A percentile compares a stretch with the other conserved stretches of the same genome.
Evolutionary conservation across 1,139 yeast species (phyloP).

Genomic region (Taphrina confusa): DNA sequence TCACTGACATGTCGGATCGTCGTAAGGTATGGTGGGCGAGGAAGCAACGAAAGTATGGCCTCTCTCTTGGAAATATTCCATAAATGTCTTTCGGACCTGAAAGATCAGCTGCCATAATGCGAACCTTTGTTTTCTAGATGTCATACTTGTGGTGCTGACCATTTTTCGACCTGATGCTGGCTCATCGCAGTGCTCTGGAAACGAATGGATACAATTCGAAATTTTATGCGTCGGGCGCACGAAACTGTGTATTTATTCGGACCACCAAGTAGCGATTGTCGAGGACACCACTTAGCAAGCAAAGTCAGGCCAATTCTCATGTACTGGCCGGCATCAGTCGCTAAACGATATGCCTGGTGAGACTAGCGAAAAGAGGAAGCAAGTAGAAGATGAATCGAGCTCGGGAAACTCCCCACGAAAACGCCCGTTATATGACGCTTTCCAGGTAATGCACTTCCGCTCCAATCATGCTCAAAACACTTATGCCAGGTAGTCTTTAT

Average conservation of each 20-base stretch:
- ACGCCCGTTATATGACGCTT: slow-evolving; percentile 24
- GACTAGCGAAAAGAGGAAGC: slow-evolving; percentile 10
- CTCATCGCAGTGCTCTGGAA: slow-evolving; percentile 19
- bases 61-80: slow-evolving; percentile 67
- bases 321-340: slow-evolving; percentile 11
- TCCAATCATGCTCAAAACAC: not conserved
- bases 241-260: not conserved
- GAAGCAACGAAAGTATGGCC: slow-evolving; percentile 83
- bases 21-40: slow-evolving; percentile 94
- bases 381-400: not conserved
- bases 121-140: not conserved
- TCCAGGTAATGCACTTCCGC: slow-evolving; percentile 14
- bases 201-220: slow-evolving; percentile 6
- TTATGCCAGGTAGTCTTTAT: not conserved
- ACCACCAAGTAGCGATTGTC: slow-evolving; percentile 4
- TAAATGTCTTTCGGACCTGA: slow-evolving; percentile 79
- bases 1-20: slow-evolving; percentile 73
- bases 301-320: slow-evolving; percentile 10
- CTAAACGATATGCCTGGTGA: not conserved
- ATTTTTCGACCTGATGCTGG: slow-evolving; percentile 3
- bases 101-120: not conserved
- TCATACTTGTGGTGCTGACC: slow-evolving; percentile 28
- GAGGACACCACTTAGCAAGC: not conserved
- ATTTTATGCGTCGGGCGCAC: not conserved
- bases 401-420: slow-evolving; percentile 10